Conservation (phyloP, 129 eudicot species). For the sunflower (Helianthus annuus) region DNA sequence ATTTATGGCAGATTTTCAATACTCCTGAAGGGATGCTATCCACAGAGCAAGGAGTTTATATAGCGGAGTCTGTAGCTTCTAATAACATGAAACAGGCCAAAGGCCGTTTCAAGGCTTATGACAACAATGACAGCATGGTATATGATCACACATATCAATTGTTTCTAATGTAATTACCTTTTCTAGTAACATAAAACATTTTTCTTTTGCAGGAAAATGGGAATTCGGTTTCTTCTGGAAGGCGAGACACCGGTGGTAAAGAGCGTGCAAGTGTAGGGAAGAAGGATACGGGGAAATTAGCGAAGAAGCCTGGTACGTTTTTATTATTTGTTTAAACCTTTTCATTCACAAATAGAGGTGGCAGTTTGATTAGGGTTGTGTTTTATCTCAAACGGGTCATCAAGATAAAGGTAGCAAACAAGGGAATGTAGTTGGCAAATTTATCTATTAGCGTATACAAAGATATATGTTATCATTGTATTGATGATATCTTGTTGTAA, state of each 20-base stretch:
- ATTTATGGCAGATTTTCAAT: slow-evolving; percentile 58
- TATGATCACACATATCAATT: slow-evolving; percentile 10
- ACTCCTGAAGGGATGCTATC: slow-evolving; percentile 99
- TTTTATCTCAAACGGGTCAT: slow-evolving; percentile 4
- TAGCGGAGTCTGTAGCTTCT: slow-evolving; percentile 74
- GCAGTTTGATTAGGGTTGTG: slow-evolving; percentile 5
- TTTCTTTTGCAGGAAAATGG: slow-evolving; percentile 56
- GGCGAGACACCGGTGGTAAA: slow-evolving; percentile 50
- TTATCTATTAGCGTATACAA: background rate
- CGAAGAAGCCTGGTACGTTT: slow-evolving; percentile 71
- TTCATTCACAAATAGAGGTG: slow-evolving; percentile 10
- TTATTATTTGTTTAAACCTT: background rate
- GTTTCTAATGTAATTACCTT: background rate
- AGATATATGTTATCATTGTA: background rate
- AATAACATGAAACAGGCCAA: slow-evolving; percentile 72
- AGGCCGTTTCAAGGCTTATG: slow-evolving; percentile 72
- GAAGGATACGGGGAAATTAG: slow-evolving; percentile 63
- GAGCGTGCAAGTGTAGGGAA: slow-evolving; percentile 61
- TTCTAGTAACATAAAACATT: slow-evolving; percentile 6
- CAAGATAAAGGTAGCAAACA: background rate
- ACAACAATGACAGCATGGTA: slow-evolving; percentile 56
- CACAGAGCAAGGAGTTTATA: slow-evolving; percentile 92
- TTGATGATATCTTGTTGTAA: background rate
- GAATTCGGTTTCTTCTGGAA: slow-evolving; percentile 51
- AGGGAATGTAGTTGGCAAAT: background rate